phyloP scores from a whole-genome alignment of 768 basidiomycete species.

The Hericium coralloides region DNA sequence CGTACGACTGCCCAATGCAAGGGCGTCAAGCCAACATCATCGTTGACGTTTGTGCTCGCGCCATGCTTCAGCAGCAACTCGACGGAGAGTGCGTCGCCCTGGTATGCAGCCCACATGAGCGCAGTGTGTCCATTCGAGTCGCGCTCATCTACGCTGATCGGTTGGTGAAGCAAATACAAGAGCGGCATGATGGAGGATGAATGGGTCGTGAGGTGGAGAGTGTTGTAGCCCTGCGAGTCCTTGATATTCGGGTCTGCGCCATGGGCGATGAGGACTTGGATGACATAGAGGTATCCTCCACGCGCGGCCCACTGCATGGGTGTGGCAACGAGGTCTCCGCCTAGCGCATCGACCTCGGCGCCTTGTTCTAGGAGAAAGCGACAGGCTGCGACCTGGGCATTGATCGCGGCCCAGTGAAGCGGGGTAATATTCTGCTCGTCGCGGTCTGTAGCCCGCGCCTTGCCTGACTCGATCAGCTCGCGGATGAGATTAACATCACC shows the following conservation, averaged over 20 bases:
- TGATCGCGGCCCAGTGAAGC: slow-evolving; percentile 97
- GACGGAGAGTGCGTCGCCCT: slow-evolving; percentile 93
- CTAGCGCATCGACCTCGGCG: slow-evolving; percentile 89
- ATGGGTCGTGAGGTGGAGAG: slow-evolving; percentile 91
- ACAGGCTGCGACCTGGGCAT: slow-evolving; percentile 86
- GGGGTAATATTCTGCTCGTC: slow-evolving; percentile 92
- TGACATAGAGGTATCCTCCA: slow-evolving; percentile 92
- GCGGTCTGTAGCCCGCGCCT: slow-evolving; percentile 63
- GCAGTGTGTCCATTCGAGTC: slow-evolving; percentile 92
- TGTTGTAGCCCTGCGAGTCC: slow-evolving; percentile 95
- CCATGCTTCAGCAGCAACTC: slow-evolving; percentile 85
- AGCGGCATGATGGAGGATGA: slow-evolving; percentile 93
- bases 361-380: slow-evolving; percentile 84
- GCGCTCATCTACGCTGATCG: slow-evolving; percentile 82
- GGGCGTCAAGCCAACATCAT: slow-evolving; percentile 78
- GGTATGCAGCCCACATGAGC: slow-evolving; percentile 99
- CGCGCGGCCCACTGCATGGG: slow-evolving; percentile 98
- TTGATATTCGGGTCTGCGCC: slow-evolving; percentile 87
- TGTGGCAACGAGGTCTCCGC: slow-evolving; percentile 90
- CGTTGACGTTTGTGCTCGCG: slow-evolving; percentile 67
- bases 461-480: slow-evolving; percentile 61
- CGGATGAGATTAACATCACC: slow-evolving; percentile 66
- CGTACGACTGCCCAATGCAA: slow-evolving; percentile 97
- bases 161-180: slow-evolving; percentile 86
- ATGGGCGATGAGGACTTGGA: slow-evolving; percentile 84